Percentiles rank a stretch among this genome's conserved stretches.
These are phyloP conservation scores for Gnaphalium uliginosum DNA, from an alignment of 129 eudicot genomes.

Conservation along the genomic window DNA sequence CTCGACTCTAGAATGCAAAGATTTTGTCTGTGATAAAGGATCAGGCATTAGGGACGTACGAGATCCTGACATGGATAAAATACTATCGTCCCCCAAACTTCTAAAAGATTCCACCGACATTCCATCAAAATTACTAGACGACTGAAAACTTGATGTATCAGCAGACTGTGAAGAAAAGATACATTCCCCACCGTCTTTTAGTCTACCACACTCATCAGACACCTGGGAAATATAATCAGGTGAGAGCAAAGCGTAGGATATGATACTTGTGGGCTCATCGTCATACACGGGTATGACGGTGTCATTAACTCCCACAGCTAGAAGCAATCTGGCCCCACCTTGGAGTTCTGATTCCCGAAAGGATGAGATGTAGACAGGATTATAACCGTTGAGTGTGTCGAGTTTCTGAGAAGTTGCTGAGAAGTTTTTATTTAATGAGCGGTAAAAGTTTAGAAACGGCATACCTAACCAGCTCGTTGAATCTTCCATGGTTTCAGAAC, in stretches of 20 bases:
- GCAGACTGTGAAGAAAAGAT: slow-evolving; percentile 39
- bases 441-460: slow-evolving; percentile 70
- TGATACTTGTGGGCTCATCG: slow-evolving; percentile 96
- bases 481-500: slow-evolving; percentile 66
- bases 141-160: slow-evolving; percentile 48
- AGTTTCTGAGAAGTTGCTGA: slow-evolving; percentile 56
- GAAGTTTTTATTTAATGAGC: slow-evolving; percentile 65
- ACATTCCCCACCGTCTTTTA: slow-evolving; percentile 46
- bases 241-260: slow-evolving; percentile 69
- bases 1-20: slow-evolving; percentile 71
- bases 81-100: slow-evolving; percentile 72
- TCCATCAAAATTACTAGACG: slow-evolving; percentile 58
- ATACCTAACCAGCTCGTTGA: slow-evolving; percentile 70
- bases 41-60: slow-evolving; percentile 63
- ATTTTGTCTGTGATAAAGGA: slow-evolving; percentile 60
- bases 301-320: slow-evolving; percentile 68
- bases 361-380: slow-evolving; percentile 75
- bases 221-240: slow-evolving; percentile 62
- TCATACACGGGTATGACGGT: slow-evolving; percentile 85
- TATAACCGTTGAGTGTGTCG: slow-evolving; percentile 58
- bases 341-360: slow-evolving; percentile 71
- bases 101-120: slow-evolving; percentile 52
- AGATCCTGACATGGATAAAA: slow-evolving; percentile 52
- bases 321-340: slow-evolving; percentile 71
- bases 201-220: slow-evolving; percentile 64